These are phyloP conservation scores for Mycena alexandri DNA, from an alignment of 768 basidiomycete species.

Conservation along the genomic window DNA sequence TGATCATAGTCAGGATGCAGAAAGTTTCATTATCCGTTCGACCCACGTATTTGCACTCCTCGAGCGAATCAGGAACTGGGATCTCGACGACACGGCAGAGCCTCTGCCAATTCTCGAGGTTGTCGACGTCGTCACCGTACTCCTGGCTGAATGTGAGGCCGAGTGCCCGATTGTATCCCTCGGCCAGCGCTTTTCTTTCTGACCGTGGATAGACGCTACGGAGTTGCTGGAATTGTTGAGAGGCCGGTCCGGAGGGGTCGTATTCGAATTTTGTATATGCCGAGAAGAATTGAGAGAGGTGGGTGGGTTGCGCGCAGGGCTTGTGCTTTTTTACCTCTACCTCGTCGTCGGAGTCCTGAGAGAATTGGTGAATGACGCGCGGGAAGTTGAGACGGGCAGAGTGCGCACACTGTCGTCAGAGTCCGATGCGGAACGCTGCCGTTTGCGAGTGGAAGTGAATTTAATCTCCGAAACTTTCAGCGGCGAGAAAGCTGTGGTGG, in stretches of 20 bases:
- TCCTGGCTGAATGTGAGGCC: slow-evolving; percentile 18
- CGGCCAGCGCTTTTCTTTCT: neutral
- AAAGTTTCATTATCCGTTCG: neutral
- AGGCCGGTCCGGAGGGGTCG: slow-evolving; percentile 24
- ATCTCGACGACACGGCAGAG: slow-evolving; percentile 27
- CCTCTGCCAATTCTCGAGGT: slow-evolving; percentile 27
- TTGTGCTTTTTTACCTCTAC: slow-evolving; percentile 8
- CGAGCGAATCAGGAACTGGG: slow-evolving; percentile 39
- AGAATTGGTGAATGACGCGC: neutral
- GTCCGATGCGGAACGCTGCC: neutral
- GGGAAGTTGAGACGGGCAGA: neutral
- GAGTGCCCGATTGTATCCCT: slow-evolving; percentile 14
- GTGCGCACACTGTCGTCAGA: neutral
- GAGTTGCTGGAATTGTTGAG: slow-evolving; percentile 26
- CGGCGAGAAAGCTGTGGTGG: neutral
- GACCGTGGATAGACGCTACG: neutral
- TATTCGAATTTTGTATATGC: slow-evolving; percentile 26
- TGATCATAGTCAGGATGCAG: neutral
- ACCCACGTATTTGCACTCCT: slow-evolving; percentile 46
- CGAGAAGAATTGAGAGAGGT: slow-evolving; percentile 30
- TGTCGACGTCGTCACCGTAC: slow-evolving; percentile 25
- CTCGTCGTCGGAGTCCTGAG: slow-evolving; percentile 6
- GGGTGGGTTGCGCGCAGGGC: slow-evolving; percentile 1
- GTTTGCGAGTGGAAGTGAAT: neutral
- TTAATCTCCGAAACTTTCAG: neutral